Conservation (phyloP, 2,329 filamentous ascomycete genomes). For the Sarocladium strictum region DNA sequence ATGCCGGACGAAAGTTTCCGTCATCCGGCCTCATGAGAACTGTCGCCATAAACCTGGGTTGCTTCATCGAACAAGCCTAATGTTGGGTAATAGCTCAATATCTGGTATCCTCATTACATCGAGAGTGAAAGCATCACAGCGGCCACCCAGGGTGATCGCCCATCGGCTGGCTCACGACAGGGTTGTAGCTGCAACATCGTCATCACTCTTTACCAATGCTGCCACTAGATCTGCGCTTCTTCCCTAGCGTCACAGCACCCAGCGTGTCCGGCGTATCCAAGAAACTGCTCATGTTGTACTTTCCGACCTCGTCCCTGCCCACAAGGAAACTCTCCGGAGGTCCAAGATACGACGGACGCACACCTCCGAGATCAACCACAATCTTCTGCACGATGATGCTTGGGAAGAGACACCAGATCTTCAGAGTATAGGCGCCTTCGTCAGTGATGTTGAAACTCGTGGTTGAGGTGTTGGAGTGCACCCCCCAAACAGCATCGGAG, state of each 20-base stretch:
- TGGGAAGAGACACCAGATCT: conserved; percentile 45
- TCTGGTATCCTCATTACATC: neutral
- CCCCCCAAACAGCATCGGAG: conserved; percentile 40
- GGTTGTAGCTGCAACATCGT: neutral
- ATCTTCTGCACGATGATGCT: conserved; percentile 51
- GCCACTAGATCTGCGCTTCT: neutral
- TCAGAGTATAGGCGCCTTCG: conserved; percentile 41
- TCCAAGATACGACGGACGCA: conserved; percentile 47
- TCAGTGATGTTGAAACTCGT: conserved; percentile 28
- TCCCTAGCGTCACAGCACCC: conserved; percentile 9
- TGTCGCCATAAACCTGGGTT: too few relatives aligned
- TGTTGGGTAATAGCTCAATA: too few relatives aligned
- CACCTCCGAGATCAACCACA: conserved; percentile 48
- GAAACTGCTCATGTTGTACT: conserved; percentile 33
- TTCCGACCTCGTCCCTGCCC: conserved; percentile 31
- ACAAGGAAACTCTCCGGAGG: conserved; percentile 49
- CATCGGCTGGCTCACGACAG: neutral
- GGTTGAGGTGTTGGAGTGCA: conserved; percentile 36
- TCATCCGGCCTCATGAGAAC: too few relatives aligned
- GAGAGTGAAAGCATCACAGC: neutral
- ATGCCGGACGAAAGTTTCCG: too few relatives aligned
- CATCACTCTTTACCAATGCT: neutral
- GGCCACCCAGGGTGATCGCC: neutral
- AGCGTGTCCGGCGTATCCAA: conserved; percentile 15
- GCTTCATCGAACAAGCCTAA: too few relatives aligned